Base-by-base conservation (phyloP, 2,329 filamentous ascomycete genomes). In the Fusarium chlamydosporum region DNA sequence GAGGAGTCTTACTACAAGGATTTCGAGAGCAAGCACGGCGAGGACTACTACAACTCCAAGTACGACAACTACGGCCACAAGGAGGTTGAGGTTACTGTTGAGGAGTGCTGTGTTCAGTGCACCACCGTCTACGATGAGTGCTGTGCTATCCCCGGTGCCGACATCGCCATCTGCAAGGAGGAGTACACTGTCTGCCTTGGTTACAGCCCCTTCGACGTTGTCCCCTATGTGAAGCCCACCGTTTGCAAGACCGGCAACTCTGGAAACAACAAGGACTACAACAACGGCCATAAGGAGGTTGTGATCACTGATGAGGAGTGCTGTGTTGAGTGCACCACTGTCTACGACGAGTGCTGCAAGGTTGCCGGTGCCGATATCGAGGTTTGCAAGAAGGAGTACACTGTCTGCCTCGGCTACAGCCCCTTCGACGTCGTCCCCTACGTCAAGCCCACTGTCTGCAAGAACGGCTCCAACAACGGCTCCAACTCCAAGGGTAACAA, bases 91-190 rank as follows among this genome's bases (percentile, higher is more conserved):
- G 56, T 40, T 50, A 23, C 45, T 15, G 61, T 59, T 40, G 65
- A 68, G 41, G 65, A 68, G 33, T 68, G 65, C 60, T 68, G 65
- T 29, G 45, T 61, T 9, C 45, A 55, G 37, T 68, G 65, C 54
- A 68, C 65, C 3, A 65, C 50, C 46, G 46, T 60, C 45, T 68
- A 68, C 50, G 52, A 65, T 12, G 55, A 54, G 23, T 68, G 65
- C 59, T 68, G 65, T 16, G 34, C 51, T 13, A 27, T 50, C 31
- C 37, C 50, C 4, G 64, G 65, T 9, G 45, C 43, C 23, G 50
- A 65, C n/a, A 56, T 68, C 6, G 60, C 56, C 33, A 23, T 43
- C 34, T 68, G 65, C 51, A 65, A 68, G 65, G 33, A 23, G 6
- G 41, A 60, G 34, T 68, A 68, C 60, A 12, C 16, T 1, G 33